Conservation (phyloP, 805 yeast genomes). For the Pichia cephalocereana region DNA sequence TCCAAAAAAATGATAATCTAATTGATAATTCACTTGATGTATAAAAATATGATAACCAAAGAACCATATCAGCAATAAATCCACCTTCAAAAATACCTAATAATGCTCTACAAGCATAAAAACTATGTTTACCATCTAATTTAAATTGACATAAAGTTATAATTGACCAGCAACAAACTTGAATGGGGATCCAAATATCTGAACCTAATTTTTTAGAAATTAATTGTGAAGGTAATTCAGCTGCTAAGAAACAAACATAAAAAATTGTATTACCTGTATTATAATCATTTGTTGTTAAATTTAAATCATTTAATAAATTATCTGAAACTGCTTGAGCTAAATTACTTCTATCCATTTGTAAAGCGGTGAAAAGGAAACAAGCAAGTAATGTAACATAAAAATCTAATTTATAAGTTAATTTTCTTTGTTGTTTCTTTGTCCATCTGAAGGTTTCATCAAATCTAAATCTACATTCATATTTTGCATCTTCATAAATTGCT, state of each 20-base stretch:
- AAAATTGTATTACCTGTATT: slow-evolving; percentile 52
- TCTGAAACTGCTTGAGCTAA: slow-evolving; percentile 48
- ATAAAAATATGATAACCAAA: slow-evolving; percentile 62
- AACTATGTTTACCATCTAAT: slow-evolving; percentile 32
- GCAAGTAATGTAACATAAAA: slow-evolving; percentile 49
- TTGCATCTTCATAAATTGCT: slow-evolving; percentile 34
- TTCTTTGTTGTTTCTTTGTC: slow-evolving; percentile 43
- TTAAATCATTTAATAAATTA: slow-evolving; percentile 41
- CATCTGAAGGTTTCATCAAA: slow-evolving; percentile 54
- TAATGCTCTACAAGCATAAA: slow-evolving; percentile 39
- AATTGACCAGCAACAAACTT: slow-evolving; percentile 46
- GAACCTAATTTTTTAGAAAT: slow-evolving; percentile 57
- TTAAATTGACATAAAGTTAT: slow-evolving; percentile 46
- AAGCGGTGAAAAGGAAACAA: slow-evolving; percentile 47
- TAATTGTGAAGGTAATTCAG: slow-evolving; percentile 60
- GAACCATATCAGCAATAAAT: slow-evolving; percentile 52
- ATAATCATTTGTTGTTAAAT: slow-evolving; percentile 46
- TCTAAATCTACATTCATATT: slow-evolving; percentile 45
- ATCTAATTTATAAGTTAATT: slow-evolving; percentile 42
- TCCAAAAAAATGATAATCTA: slow-evolving; percentile 52
- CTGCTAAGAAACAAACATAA: slow-evolving; percentile 40
- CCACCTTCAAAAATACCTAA: slow-evolving; percentile 59
- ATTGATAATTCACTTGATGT: slow-evolving; percentile 48
- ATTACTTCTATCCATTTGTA: slow-evolving; percentile 53
- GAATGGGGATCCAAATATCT: slow-evolving; percentile 53